Evolutionary conservation across 805 yeast genomes (phyloP).

Genomic region (Pichia paraexigua): DNA sequence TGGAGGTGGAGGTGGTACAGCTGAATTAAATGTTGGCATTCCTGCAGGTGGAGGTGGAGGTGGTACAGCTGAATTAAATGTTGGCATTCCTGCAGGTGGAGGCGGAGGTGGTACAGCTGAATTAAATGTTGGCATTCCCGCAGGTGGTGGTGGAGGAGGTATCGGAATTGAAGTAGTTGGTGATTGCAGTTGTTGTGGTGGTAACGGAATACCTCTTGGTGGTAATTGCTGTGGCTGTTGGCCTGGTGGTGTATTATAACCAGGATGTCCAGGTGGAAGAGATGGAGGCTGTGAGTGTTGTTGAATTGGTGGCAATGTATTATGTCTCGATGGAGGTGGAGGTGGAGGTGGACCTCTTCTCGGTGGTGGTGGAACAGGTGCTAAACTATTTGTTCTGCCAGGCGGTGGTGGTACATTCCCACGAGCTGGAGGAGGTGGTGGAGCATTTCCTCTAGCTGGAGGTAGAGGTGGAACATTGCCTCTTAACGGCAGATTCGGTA

Average conservation of each 20-base stretch:
- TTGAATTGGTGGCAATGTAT: conserved; percentile 39
- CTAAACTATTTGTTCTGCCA: neutral
- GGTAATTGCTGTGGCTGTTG: neutral
- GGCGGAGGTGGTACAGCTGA: conserved; percentile 16
- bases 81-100: conserved; percentile 9
- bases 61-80: conserved; percentile 10
- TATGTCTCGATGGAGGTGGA: conserved; percentile 37
- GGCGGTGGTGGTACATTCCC: conserved; percentile 15
- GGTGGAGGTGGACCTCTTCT: conserved; percentile 34
- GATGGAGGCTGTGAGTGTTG: conserved; percentile 14
- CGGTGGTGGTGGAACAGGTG: conserved; percentile 24
- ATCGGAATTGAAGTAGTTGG: neutral
- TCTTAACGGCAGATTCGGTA: conserved; percentile 11
- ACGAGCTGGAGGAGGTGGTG: conserved; percentile 20
- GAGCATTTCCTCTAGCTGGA: conserved; percentile 20
- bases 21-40: conserved; percentile 8
- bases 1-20: neutral
- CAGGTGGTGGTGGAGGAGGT: conserved; percentile 17
- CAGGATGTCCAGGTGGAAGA: conserved; percentile 4
- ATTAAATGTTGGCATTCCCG: neutral
- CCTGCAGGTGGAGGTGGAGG: conserved; percentile 16
- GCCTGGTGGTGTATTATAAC: neutral
- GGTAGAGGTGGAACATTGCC: conserved; percentile 21
- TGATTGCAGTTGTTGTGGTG: neutral
- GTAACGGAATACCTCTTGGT: neutral